A percentile compares a stretch with the other conserved stretches of the same genome.
Conservation (phyloP, 192 early-diverging fungal species). For the Helicostylum pulchrum region DNA sequence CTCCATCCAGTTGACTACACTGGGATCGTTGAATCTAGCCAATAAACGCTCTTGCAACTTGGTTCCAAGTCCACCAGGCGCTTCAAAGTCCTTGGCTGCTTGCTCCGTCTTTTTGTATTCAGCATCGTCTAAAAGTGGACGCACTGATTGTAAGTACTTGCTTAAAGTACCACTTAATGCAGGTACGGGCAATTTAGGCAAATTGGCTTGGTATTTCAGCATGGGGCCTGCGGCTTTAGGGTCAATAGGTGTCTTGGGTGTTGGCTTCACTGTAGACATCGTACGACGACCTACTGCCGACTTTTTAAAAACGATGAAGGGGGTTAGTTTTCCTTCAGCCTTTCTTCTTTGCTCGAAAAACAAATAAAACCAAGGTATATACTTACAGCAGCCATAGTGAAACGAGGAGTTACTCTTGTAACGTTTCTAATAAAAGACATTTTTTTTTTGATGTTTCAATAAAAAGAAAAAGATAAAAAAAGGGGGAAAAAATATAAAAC, state of each 20-base stretch:
- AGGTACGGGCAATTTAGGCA: constrained; percentile 89
- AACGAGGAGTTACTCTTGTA: background rate
- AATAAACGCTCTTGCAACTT: constrained; percentile 80
- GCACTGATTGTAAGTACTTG: constrained; percentile 76
- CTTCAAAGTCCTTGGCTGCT: constrained; percentile 72
- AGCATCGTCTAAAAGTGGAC: constrained; percentile 63
- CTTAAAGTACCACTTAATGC: constrained; percentile 73
- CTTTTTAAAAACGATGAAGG: background rate
- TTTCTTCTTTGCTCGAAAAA: too few species aligned
- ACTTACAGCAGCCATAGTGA: background rate
- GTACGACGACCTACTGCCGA: constrained; percentile 11
- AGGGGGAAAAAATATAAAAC: background rate
- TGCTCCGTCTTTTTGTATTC: constrained; percentile 68
- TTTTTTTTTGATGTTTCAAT: background rate
- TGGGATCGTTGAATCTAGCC: constrained; percentile 65
- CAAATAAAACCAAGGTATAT: too few species aligned
- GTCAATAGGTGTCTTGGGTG: constrained; percentile 11
- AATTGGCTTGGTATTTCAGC: constrained; percentile 63
- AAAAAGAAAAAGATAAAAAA: background rate
- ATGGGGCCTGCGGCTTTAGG: constrained; percentile 54
- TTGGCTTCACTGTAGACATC: constrained; percentile 6
- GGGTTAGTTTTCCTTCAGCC: background rate
- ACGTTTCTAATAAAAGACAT: background rate
- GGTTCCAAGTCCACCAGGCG: constrained; percentile 70
- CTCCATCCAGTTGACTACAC: constrained; percentile 81